Base-by-base conservation (phyloP, 2,329 filamentous ascomycete genomes). In the Sarocladium oryzae region DNA sequence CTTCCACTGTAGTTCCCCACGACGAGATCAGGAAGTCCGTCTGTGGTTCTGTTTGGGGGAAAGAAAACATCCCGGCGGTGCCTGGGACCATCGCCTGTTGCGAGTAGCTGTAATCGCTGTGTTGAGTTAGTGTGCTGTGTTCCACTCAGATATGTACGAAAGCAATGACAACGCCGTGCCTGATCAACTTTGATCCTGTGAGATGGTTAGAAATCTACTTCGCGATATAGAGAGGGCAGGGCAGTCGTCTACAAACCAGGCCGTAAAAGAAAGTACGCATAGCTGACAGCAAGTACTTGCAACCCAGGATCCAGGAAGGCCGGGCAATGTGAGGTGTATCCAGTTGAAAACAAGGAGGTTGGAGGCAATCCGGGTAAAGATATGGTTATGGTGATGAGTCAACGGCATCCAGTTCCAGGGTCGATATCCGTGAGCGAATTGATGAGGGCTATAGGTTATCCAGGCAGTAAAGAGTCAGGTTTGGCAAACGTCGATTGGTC, bases 171-270 rank as follows among this genome's bases (percentile, higher is more conserved):
- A 55, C 58, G 40, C 40, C 40, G 63, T 54, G 63, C 66, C 61
- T 69, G 67, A 66, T 75, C 78, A 81, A 77, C 78, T 81, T 79
- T 80, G 78, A 73, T 68, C 70, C 76, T 81, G 62, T 58, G 54
- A 18, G 1, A 3, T 16, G 52, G 61, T 66, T 62, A 67, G 63
- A 56, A 45, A 53, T 10, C 16, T 21, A 28, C 26, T 40, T 49
- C 7, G 10, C 10, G 3, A 10, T 24, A 62, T 59, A 55, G 53
- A 60, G 58, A 65, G 59, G 57, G 52, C 57, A 52, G 53, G 54
- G 53, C 51, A 50, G 37, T n/a, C 35, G 9, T 56, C 35, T 55
- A 63, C 61, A 61, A 56, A 63, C 61, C 58, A 55, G 60, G 57
- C 55, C 53, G 51, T 49, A 50, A 52, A 43, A 53, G 16, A 41